These are phyloP conservation scores for Aspergillus cristatus DNA, from an alignment of 495 filamentous ascomycete species.

Conservation along the genomic window DNA sequence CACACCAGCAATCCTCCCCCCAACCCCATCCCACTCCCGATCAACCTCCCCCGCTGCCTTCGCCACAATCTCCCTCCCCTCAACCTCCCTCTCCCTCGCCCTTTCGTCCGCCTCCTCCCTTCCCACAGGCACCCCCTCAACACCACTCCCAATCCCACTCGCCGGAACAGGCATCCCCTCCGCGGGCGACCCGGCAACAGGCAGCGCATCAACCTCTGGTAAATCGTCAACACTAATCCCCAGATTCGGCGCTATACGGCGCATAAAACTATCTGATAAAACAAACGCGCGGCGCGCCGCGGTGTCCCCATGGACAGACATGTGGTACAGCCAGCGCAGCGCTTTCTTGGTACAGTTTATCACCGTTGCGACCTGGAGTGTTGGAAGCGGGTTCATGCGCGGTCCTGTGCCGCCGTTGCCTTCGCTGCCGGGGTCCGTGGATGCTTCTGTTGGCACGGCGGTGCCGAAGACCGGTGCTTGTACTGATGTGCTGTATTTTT, in stretches of 20 bases:
- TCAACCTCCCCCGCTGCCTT: too few relatives aligned
- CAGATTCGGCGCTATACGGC: constrained; percentile 18
- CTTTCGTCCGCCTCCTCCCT: too few relatives aligned
- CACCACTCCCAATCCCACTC: not conserved
- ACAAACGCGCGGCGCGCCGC: constrained; percentile 41
- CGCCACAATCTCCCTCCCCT: not conserved
- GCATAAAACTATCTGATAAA: constrained; percentile 24
- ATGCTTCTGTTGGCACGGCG: not conserved
- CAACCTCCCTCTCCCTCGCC: too few relatives aligned
- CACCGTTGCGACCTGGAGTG: constrained; percentile 26
- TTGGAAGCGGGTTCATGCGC: constrained; percentile 21
- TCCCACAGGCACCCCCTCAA: too few relatives aligned
- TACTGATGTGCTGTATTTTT: not conserved
- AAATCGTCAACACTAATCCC: constrained; percentile 22
- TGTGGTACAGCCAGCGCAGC: constrained; percentile 37
- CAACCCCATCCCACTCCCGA: too few relatives aligned
- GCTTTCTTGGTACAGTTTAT: constrained; percentile 39
- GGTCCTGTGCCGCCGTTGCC: not conserved
- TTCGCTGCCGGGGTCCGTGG: not conserved
- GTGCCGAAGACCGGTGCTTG: not conserved
- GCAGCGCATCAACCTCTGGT: constrained; percentile 10
- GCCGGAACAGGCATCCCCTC: too few relatives aligned
- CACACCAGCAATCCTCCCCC: too few relatives aligned
- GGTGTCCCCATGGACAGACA: constrained; percentile 29
- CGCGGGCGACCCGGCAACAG: not conserved